Evolutionary conservation across 768 basidiomycete genomes (phyloP), one percentile per base, ranked within the genome.

Genomic region (Crassisporium funariophilum): DNA sequence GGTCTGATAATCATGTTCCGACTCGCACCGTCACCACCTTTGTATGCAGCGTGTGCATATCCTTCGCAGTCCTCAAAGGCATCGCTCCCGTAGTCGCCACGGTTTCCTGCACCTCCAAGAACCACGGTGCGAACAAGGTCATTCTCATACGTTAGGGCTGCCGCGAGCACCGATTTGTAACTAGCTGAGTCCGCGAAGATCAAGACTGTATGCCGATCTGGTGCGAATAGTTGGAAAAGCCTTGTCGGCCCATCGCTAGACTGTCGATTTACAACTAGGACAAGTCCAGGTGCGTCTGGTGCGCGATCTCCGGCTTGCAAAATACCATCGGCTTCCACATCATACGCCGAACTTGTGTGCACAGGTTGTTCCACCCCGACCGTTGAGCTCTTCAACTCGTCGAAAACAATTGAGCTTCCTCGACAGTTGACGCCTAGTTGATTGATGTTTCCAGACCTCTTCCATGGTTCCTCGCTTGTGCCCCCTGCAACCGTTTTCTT

Each of bases 371-470:
- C 29, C 5, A n/a, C 3, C n/a, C 29, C 29, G 3, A n/a, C 29
- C 10, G 3, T n/a, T 11, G 29, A 31, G 29, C 37, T 29, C 39
- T 58, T 58, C n/a, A 63, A 57, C 31, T 71, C 69, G 43, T 81
- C 79, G 16, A 76, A 17, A 1, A 81, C 64, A 16, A 79, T 67
- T 0, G 72, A 51, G 55, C 79, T 81, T 61, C 72, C 70, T 7
- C 81, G 69, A 53, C 76, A 82, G 59, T 82, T 82, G 35, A 81
- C 66, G 6, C 76, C 78, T 25, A 80, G 70, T 59, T 77, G 75
- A 15, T 60, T 52, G 4, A 77, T 46, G 2, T 57, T 54, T 13
- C 57, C 55, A 2, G 41, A 42, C 17, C 57, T 57, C 12, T 59
- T 48, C 59, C 60, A 63, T 7, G 44, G 44, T 15, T 51, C 56